Percentiles rank a stretch among this genome's conserved stretches.
Conservation (phyloP, 2,329 filamentous ascomycete genomes). For the Xylariaceae sp. region DNA sequence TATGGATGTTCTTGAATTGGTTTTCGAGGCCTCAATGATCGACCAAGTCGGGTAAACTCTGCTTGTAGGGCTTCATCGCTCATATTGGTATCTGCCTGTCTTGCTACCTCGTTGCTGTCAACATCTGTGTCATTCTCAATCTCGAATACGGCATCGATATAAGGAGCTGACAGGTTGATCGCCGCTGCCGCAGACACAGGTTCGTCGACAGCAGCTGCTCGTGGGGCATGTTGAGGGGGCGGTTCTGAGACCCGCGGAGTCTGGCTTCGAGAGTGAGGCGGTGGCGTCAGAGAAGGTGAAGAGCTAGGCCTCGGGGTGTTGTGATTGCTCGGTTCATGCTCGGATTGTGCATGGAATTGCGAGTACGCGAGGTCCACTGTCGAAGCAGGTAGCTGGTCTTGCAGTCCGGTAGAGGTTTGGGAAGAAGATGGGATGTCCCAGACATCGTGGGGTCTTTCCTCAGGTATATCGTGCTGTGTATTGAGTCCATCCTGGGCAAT, state of each 20-base stretch:
- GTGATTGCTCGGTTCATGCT: too few relatives aligned
- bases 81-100: slow-evolving; percentile 3
- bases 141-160: slow-evolving; percentile 9
- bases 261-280: too few relatives aligned
- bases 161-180: slow-evolving; percentile 4
- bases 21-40: slow-evolving; percentile 54
- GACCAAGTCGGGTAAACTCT: slow-evolving; percentile 21
- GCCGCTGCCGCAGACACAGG: too few relatives aligned
- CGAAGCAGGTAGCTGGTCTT: slow-evolving; percentile 11
- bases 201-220: too few relatives aligned
- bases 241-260: too few relatives aligned
- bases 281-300: too few relatives aligned
- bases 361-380: too few relatives aligned
- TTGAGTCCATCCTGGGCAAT: not conserved
- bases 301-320: too few relatives aligned
- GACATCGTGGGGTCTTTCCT: slow-evolving; percentile 11
- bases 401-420: slow-evolving; percentile 11
- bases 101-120: slow-evolving; percentile 2
- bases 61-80: not conserved
- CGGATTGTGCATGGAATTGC: too few relatives aligned
- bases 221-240: too few relatives aligned
- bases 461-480: not conserved
- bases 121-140: slow-evolving; percentile 4
- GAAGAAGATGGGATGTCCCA: slow-evolving; percentile 30
- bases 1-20: slow-evolving; percentile 60